Base-by-base conservation (phyloP, 768 basidiomycete genomes). In the Gloeophyllum trabeum region DNA sequence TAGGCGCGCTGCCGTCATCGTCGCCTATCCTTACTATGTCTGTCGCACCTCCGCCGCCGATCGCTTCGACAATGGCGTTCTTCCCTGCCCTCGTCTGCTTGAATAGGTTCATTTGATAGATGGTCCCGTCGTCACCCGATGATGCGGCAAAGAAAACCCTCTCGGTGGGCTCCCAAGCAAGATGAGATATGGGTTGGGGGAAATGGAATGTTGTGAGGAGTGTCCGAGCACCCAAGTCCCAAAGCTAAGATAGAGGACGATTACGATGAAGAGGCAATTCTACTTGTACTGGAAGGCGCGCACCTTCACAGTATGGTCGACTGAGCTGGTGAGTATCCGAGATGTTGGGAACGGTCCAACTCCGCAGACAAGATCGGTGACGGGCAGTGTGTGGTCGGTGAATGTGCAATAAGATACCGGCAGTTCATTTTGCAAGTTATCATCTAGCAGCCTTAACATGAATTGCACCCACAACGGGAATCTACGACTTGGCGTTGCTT, bases 231-330 rank as follows among this genome's bases (percentile, higher is more conserved):
- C 81, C 66, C 16, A 86, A 61, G 59, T 89, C 86, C 88, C 89
- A 91, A 24, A 90, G 58, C 89, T 88, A 53, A 30, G n/a, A 23
- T 4, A 32, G 54, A 32, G 51, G 42, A 40, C 22, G 45, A 35
- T 26, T 44, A 19, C 39, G 43, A 35, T 43, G 40, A 47, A 43
- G 42, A 38, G 42, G 32, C 46, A 49, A 28, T 41, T 23, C 40
- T 30, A 14, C 4, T n/a, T n/a, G 28, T 21, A 24, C 35, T 16
- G 24, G 14, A 34, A 10, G 14, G n/a, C 19, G 40, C 61, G 43
- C 48, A 89, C 90, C 70, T 98, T 98, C 57, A 90, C 87, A 21
- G 88, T 86, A 47, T 90, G 87, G 58, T 98, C 96, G 38, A 84
- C 56, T 0, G 88, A 88, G 3, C 85, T 76, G 1, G 92, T 87